These are phyloP conservation scores for Neoscytalidium dimidiatum DNA, from an alignment of 2,329 filamentous ascomycete species.

Conservation along the genomic window DNA sequence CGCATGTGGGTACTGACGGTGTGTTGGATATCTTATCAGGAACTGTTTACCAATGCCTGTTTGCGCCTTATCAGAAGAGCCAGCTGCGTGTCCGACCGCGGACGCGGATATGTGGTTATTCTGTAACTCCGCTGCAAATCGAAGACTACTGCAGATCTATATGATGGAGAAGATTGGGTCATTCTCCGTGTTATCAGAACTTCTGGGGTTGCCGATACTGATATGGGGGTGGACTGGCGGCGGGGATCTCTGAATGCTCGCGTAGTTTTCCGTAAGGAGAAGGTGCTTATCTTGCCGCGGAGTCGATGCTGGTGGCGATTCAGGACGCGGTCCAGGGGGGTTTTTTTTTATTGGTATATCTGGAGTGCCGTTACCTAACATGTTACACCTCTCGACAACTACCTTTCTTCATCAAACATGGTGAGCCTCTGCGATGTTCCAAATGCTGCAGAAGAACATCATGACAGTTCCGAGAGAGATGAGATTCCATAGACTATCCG, in stretches of 20 bases:
- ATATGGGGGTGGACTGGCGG: not conserved
- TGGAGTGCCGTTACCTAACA: not conserved
- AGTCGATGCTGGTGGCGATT: not conserved
- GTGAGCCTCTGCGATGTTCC: too few relatives aligned
- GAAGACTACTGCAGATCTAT: too few relatives aligned
- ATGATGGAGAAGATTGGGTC: not conserved
- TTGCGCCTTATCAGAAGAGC: not conserved
- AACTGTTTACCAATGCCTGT: not conserved
- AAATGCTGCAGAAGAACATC: too few relatives aligned
- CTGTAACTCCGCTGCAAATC: too few relatives aligned
- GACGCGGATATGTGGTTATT: not conserved
- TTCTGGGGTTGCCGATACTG: not conserved
- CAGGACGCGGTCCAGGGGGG: too few relatives aligned
- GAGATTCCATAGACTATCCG: too few relatives aligned
- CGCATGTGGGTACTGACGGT: not conserved
- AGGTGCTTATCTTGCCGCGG: not conserved
- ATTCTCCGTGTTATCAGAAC: not conserved
- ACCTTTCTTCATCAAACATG: too few relatives aligned
- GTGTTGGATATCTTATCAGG: not conserved
- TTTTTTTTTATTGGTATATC: too few relatives aligned
- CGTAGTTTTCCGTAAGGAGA: not conserved
- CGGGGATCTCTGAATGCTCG: not conserved
- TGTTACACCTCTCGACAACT: not conserved
- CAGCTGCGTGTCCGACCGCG: not conserved
- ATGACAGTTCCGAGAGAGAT: too few relatives aligned